Percentiles rank a stretch among this genome's conserved stretches.
phyloP scores from a whole-genome alignment of 2,329 filamentous ascomycete genomes.

The Fusarium metavorans region DNA sequence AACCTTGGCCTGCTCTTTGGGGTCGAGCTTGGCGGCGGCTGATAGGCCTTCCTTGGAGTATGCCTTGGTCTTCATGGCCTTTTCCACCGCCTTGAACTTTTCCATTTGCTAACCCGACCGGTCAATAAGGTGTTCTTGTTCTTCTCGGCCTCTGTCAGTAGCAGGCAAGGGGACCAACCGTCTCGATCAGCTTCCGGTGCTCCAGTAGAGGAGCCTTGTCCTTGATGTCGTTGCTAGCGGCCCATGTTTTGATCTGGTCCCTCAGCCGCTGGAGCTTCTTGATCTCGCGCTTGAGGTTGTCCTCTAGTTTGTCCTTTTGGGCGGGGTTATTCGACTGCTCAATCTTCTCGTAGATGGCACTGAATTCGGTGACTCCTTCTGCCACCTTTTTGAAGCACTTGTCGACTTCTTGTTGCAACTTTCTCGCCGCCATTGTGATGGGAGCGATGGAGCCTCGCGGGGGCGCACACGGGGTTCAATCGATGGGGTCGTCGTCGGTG shows the following conservation, averaged over 20 bases:
- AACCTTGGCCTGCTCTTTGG: slow-evolving; percentile 95
- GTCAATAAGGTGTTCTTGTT: slow-evolving; percentile 30
- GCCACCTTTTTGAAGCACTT: slow-evolving; percentile 99
- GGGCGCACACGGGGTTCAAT: slow-evolving; percentile 22
- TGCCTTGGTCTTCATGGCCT: slow-evolving; percentile 99
- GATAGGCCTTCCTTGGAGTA: slow-evolving; percentile 98
- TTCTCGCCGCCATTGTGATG: slow-evolving; percentile 87
- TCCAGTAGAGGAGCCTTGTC: slow-evolving; percentile 97
- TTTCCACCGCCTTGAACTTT: slow-evolving; percentile 99
- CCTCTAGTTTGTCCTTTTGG: slow-evolving; percentile 98
- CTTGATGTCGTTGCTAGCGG: slow-evolving; percentile 98
- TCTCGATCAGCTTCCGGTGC: slow-evolving; percentile 96
- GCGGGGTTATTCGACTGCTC: slow-evolving; percentile 90
- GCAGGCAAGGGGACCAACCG: slow-evolving; percentile 69
- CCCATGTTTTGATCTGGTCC: slow-evolving; percentile 99
- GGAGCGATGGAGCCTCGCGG: slow-evolving; percentile 31
- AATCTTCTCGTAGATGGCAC: slow-evolving; percentile 98
- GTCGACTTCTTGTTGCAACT: slow-evolving; percentile 97
- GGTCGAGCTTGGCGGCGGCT: slow-evolving; percentile 91
- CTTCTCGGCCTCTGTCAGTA: slow-evolving; percentile 12
- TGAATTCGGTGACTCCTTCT: slow-evolving; percentile 92
- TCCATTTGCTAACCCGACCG: slow-evolving; percentile 85
- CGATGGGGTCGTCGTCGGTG: slow-evolving; percentile 16
- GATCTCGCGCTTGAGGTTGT: slow-evolving; percentile 98
- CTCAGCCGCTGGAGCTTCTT: slow-evolving; percentile 98